These are phyloP conservation scores for Spathaspora boniae DNA, from an alignment of 805 yeast species.

Conservation along the genomic window DNA sequence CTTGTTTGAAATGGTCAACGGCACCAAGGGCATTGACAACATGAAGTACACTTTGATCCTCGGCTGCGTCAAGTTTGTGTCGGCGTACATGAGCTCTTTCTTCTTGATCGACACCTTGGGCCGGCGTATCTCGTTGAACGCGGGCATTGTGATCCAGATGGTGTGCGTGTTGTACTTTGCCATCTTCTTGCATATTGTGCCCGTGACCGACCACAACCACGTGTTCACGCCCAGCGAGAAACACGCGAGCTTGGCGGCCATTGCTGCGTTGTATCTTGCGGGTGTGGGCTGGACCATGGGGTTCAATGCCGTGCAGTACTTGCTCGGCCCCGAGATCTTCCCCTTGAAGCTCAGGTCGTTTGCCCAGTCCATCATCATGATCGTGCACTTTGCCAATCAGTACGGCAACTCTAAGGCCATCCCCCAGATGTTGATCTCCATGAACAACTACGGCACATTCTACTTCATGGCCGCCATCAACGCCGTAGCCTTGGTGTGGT, in stretches of 20 bases:
- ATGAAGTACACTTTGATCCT: constrained; percentile 49
- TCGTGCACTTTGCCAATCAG: constrained; percentile 54
- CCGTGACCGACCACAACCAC: constrained; percentile 27
- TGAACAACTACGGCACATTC: constrained; percentile 50
- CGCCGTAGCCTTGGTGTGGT: constrained; percentile 39
- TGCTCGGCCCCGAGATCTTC: constrained; percentile 52
- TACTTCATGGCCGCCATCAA: constrained; percentile 47
- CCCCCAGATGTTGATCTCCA: constrained; percentile 46
- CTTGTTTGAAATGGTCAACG: constrained; percentile 46
- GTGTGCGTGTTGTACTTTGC: constrained; percentile 45
- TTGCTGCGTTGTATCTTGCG: constrained; percentile 46
- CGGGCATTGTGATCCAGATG: constrained; percentile 46
- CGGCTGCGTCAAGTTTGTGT: constrained; percentile 50
- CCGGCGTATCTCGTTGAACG: constrained; percentile 46
- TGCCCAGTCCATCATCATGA: constrained; percentile 52
- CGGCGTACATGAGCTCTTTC: constrained; percentile 50
- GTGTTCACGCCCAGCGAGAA: constrained; percentile 28
- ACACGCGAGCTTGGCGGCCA: constrained; percentile 45
- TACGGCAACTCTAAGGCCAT: constrained; percentile 55
- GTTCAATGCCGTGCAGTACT: constrained; percentile 54
- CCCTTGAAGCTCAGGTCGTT: constrained; percentile 49
- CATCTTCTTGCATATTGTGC: constrained; percentile 43
- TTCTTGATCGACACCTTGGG: constrained; percentile 54
- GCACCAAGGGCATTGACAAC: constrained; percentile 36
- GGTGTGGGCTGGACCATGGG: constrained; percentile 62